phyloP scores from a whole-genome alignment of 306 rosid species.

The Neltuma alba region DNA sequence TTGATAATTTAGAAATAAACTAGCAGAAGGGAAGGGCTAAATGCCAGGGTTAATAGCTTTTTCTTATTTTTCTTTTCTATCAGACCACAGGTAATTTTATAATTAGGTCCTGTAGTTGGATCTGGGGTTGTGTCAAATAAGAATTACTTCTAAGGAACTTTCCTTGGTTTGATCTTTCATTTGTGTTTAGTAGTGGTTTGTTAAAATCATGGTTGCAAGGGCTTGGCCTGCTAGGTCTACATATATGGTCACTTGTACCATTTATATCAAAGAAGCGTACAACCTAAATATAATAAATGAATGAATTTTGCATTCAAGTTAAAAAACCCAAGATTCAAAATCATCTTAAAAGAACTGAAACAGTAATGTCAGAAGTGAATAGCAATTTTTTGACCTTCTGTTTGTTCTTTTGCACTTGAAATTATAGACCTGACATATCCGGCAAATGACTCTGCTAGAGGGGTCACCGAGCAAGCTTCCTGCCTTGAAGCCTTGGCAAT shows the following conservation, averaged over 20 bases:
- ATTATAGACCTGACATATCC: slow-evolving; percentile 57
- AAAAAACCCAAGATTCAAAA: not conserved
- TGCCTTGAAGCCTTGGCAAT: slow-evolving; percentile 75
- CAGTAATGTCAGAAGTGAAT: slow-evolving; percentile 11
- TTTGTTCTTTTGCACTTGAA: slow-evolving; percentile 48
- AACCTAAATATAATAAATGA: not conserved
- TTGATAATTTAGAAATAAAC: not conserved
- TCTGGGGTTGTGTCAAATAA: not conserved
- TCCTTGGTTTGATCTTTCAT: not conserved
- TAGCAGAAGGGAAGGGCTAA: not conserved
- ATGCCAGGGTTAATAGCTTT: not conserved
- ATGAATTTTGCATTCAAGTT: slow-evolving; percentile 20
- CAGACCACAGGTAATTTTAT: not conserved
- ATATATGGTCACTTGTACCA: not conserved
- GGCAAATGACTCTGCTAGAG: slow-evolving; percentile 67
- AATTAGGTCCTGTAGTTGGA: not conserved
- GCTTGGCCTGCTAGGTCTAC: not conserved
- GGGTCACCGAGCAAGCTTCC: slow-evolving; percentile 69
- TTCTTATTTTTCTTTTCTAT: not conserved
- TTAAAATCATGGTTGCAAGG: not conserved
- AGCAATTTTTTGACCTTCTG: slow-evolving; percentile 37
- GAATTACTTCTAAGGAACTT: not conserved
- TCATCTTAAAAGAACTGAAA: slow-evolving; percentile 22
- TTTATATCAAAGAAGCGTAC: not conserved
- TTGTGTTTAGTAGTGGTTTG: not conserved